Conservation (phyloP, 2,329 filamentous ascomycete species). For the Ciborinia camelliae region DNA sequence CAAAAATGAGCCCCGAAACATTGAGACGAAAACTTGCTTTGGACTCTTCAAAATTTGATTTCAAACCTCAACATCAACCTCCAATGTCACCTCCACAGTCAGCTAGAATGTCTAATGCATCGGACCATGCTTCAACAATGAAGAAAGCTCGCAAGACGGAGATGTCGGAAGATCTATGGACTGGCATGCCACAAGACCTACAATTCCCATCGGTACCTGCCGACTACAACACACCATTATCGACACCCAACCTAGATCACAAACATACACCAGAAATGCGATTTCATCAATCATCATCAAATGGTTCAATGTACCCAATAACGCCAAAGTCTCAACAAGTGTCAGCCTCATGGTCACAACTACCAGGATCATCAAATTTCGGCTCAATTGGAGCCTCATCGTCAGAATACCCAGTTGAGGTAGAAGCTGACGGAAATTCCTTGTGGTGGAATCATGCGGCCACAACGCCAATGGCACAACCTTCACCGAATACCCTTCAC, state of each 20-base stretch:
- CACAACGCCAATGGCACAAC: conserved; percentile 31
- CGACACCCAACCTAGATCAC: conserved; percentile 29
- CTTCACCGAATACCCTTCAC: conserved; percentile 30
- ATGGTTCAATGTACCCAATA: conserved; percentile 25
- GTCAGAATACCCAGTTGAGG: conserved; percentile 15
- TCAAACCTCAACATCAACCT: conserved; percentile 45
- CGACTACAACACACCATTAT: conserved; percentile 29
- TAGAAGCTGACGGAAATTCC: conserved; percentile 25
- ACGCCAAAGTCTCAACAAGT: conserved; percentile 30
- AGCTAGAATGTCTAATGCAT: conserved; percentile 38
- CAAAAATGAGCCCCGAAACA: conserved; percentile 43
- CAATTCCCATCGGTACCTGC: conserved; percentile 27
- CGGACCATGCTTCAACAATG: conserved; percentile 20
- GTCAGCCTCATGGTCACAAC: conserved; percentile 30
- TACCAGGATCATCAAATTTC: conserved; percentile 24
- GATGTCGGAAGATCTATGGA: conserved; percentile 36
- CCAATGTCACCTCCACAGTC: conserved; percentile 45
- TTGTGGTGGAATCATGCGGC: conserved; percentile 36
- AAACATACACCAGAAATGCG: conserved; percentile 28
- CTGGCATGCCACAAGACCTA: conserved; percentile 33
- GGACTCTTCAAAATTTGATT: conserved; percentile 43
- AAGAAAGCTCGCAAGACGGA: conserved; percentile 26
- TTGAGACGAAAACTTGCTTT: conserved; percentile 48
- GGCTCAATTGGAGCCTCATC: conserved; percentile 21
- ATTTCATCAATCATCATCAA: conserved; percentile 24